Evolutionary conservation across 176 grass and related monocot genomes (phyloP).

Genomic region (Coix lacrymajobi): DNA sequence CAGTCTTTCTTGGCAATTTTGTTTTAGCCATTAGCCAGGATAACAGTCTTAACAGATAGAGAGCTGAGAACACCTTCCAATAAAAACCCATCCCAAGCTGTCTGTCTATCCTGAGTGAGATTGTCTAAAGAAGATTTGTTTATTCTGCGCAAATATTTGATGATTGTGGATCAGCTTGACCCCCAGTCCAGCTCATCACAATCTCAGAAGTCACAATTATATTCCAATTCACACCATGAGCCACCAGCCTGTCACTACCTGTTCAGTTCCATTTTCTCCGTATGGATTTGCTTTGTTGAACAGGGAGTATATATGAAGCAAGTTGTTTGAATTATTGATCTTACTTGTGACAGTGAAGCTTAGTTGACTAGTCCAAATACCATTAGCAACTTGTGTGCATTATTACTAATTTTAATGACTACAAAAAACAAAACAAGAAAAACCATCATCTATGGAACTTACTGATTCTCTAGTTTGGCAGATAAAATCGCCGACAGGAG

Average conservation of each 20-base stretch:
- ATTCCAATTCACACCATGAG: not conserved
- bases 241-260: not conserved
- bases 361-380: not conserved
- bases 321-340: not conserved
- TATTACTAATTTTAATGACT: not conserved
- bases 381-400: not conserved
- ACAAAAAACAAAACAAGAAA: not conserved
- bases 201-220: not conserved
- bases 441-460: not conserved
- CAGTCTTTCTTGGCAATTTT: not conserved
- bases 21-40: not conserved
- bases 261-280: not conserved
- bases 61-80: not conserved
- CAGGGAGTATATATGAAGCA: not conserved
- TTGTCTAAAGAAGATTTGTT: not conserved
- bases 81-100: not conserved
- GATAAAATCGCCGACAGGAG: conserved; percentile 42
- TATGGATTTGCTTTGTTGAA: not conserved
- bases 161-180: not conserved
- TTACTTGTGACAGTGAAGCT: not conserved
- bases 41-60: not conserved
- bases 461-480: not conserved
- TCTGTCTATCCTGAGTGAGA: not conserved
- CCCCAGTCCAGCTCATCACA: not conserved
- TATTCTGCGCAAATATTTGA: not conserved